Percentiles rank a stretch among this genome's conserved stretches.
Evolutionary conservation across 768 basidiomycete genomes (phyloP).

Genomic region (Leccinellum albellum): DNA sequence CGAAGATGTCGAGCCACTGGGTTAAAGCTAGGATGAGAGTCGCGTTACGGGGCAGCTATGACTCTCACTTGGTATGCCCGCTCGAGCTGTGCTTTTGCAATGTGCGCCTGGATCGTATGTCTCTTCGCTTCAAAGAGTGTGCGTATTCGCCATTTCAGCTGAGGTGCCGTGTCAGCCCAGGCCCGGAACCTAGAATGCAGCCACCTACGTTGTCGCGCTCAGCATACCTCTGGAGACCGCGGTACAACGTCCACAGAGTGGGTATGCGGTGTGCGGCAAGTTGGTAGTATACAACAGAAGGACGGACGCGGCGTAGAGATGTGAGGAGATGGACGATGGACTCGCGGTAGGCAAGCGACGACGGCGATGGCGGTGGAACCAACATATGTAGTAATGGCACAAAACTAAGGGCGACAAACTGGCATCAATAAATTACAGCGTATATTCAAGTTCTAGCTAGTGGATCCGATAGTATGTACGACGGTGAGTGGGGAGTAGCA

Average conservation of each 20-base stretch:
- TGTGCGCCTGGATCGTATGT: constrained; percentile 49
- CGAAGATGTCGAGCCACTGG: constrained; percentile 57
- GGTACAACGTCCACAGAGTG: constrained; percentile 74
- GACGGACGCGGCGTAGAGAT: constrained; percentile 54
- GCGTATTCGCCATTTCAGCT: constrained; percentile 60
- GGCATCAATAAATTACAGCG: background rate
- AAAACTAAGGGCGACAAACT: background rate
- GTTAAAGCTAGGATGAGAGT: background rate
- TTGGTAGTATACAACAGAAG: constrained; percentile 62
- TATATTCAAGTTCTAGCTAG: background rate
- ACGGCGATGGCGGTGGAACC: constrained; percentile 13
- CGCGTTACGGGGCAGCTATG: background rate
- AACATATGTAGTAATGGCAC: constrained; percentile 7
- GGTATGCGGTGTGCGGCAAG: constrained; percentile 73
- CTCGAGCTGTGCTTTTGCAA: constrained; percentile 44
- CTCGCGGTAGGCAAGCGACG: constrained; percentile 48
- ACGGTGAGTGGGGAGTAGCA: background rate
- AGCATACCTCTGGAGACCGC: constrained; percentile 57
- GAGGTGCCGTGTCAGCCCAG: background rate
- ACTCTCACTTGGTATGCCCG: constrained; percentile 55
- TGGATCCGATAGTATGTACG: background rate
- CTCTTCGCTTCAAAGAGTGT: constrained; percentile 51
- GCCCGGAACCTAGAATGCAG: background rate
- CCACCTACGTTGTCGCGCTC: constrained; percentile 49
- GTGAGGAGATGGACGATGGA: constrained; percentile 51